A percentile compares a stretch with the other conserved stretches of the same genome.
phyloP scores from a whole-genome alignment of 2,329 filamentous ascomycete genomes.

The Gnomoniopsis sp. region DNA sequence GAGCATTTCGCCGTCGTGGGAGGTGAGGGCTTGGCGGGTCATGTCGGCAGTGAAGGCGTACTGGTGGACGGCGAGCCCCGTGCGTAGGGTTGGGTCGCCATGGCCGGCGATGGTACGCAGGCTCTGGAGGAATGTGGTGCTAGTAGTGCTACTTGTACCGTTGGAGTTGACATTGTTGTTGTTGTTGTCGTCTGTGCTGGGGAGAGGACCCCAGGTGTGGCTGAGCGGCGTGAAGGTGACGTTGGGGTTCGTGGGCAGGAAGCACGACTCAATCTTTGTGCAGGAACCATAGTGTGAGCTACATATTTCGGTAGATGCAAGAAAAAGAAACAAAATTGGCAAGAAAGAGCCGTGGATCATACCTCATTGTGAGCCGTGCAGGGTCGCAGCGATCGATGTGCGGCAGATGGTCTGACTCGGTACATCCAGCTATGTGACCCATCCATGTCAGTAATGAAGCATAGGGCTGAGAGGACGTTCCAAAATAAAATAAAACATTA shows the following conservation, averaged over 20 bases:
- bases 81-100: slow-evolving; percentile 46
- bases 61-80: slow-evolving; percentile 46
- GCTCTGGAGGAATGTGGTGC: slow-evolving; percentile 37
- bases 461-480: slow-evolving; percentile 1
- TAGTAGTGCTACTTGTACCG: not conserved
- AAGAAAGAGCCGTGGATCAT: not conserved
- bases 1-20: slow-evolving; percentile 62
- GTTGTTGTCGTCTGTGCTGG: not conserved
- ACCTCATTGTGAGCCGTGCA: slow-evolving; percentile 13
- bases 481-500: not conserved
- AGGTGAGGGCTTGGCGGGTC: slow-evolving; percentile 42
- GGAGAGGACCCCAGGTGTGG: slow-evolving; percentile 21
- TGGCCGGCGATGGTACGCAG: slow-evolving; percentile 47
- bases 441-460: slow-evolving; percentile 7
- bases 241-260: slow-evolving; percentile 21
- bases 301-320: not conserved
- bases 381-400: slow-evolving; percentile 18
- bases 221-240: slow-evolving; percentile 21
- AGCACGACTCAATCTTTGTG: slow-evolving; percentile 19
- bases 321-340: no score
- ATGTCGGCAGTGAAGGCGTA: slow-evolving; percentile 46
- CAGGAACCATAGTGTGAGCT: slow-evolving; percentile 10
- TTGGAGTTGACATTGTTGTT: no score
- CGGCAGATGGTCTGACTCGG: slow-evolving; percentile 27
- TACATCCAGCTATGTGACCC: slow-evolving; percentile 25